phyloP scores from a whole-genome alignment of 257 asterid genomes.

The Solanum etuberosum region DNA sequence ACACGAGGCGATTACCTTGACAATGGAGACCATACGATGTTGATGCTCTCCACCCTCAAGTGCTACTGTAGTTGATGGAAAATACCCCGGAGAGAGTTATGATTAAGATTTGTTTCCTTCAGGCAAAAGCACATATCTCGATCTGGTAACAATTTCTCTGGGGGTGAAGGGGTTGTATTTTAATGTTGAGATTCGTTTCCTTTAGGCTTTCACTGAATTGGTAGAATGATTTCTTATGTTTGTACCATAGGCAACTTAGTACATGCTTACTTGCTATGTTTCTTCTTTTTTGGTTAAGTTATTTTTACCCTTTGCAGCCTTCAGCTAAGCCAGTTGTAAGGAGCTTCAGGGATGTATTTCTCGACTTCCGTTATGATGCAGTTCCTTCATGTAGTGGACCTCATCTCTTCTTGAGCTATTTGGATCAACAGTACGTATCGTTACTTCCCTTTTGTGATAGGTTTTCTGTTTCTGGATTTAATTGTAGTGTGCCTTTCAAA shows the following conservation, averaged over 20 bases:
- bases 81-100: not conserved
- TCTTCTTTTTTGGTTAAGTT: slow-evolving; percentile 1
- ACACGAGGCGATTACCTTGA: not conserved
- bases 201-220: not conserved
- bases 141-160: not conserved
- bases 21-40: not conserved
- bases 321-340: slow-evolving; percentile 44
- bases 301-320: slow-evolving; percentile 36
- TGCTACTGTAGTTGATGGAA: not conserved
- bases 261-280: not conserved
- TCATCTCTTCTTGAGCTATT: slow-evolving; percentile 66
- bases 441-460: not conserved
- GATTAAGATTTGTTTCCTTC: not conserved
- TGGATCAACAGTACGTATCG: slow-evolving; percentile 47
- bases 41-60: not conserved
- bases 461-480: not conserved
- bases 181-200: not conserved
- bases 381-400: slow-evolving; percentile 54
- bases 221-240: not conserved
- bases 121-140: not conserved
- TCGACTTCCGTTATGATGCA: slow-evolving; percentile 44
- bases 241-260: not conserved
- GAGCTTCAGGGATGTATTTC: slow-evolving; percentile 47
- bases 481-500: not conserved
- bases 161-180: not conserved